These are phyloP conservation scores for Phytopythium vexans DNA, from an alignment of 352 stramenopile species.

Conservation along the genomic window DNA sequence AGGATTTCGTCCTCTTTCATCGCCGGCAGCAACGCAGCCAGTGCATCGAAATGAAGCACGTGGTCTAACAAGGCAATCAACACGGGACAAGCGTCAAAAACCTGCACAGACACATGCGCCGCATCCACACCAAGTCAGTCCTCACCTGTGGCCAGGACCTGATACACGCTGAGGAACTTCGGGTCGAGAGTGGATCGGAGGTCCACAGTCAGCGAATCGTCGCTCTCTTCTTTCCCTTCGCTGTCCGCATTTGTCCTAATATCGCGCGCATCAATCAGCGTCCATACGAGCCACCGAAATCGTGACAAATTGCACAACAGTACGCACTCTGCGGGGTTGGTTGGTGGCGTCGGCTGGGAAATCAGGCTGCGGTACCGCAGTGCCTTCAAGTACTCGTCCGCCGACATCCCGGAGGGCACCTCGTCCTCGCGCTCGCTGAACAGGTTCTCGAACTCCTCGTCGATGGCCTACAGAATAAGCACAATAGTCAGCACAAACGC, in stretches of 20 bases:
- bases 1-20: conserved; percentile 34
- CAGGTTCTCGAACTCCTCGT: conserved; percentile 79
- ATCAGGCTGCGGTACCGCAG: conserved; percentile 59
- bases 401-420: conserved; percentile 62
- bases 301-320: not conserved
- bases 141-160: conserved; percentile 13
- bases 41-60: conserved; percentile 43
- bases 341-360: conserved; percentile 17
- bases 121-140: conserved; percentile 23
- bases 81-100: conserved; percentile 13
- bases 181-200: not conserved
- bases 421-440: conserved; percentile 83
- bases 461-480: conserved; percentile 15
- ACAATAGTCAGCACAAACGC: conserved; percentile 4
- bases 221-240: conserved; percentile 45
- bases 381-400: conserved; percentile 68
- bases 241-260: conserved; percentile 22
- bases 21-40: conserved; percentile 33
- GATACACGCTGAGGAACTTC: conserved; percentile 16
- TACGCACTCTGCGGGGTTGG: conserved; percentile 20
- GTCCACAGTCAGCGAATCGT: not conserved
- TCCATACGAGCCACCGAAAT: not conserved
- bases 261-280: not conserved
- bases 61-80: conserved; percentile 17
- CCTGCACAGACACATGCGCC: conserved; percentile 19